Percentiles rank a stretch among this genome's conserved stretches.
Evolutionary conservation across 1,284 basidiomycete species (phyloP).

Genomic region (Cryptococcus hybrid): DNA sequence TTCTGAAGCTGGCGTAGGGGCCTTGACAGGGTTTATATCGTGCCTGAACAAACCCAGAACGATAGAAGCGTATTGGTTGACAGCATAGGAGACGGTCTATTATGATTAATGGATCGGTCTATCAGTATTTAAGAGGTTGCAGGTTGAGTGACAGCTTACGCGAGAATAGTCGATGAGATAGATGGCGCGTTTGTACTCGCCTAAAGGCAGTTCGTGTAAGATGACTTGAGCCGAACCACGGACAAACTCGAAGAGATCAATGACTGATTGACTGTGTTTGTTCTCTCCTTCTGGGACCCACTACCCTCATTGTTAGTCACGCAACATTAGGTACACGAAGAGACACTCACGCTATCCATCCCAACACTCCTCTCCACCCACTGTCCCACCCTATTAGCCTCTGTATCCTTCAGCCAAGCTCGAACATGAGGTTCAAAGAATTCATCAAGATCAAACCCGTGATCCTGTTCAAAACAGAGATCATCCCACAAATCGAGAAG

Average conservation of each 20-base stretch:
- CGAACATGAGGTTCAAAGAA: conserved; percentile 51
- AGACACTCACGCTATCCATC: conserved; percentile 42
- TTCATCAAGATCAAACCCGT: conserved; percentile 44
- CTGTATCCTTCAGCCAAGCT: conserved; percentile 47
- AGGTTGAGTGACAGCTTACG: conserved; percentile 17
- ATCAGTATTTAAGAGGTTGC: background rate
- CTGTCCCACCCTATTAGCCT: conserved; percentile 42
- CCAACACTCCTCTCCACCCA: conserved; percentile 48
- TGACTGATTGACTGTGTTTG: conserved; percentile 44
- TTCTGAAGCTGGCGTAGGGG: conserved; percentile 25
- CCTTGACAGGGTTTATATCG: conserved; percentile 37
- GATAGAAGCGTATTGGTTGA: conserved; percentile 44
- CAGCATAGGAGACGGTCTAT: conserved; percentile 40
- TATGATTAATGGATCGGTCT: background rate
- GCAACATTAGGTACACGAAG: background rate
- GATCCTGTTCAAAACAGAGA: conserved; percentile 37
- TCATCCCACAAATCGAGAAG: conserved; percentile 43
- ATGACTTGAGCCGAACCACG: conserved; percentile 38
- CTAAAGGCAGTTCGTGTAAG: conserved; percentile 40
- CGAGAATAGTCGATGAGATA: conserved; percentile 50
- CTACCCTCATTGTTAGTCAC: conserved; percentile 10
- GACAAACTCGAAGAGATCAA: conserved; percentile 49
- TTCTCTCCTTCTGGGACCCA: conserved; percentile 48
- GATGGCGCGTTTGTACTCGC: conserved; percentile 46
- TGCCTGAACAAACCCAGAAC: conserved; percentile 40